A percentile compares a stretch with the other conserved stretches of the same genome.
Evolutionary conservation across 768 basidiomycete species (phyloP).

Genomic region (Lactarius akahatsu): DNA sequence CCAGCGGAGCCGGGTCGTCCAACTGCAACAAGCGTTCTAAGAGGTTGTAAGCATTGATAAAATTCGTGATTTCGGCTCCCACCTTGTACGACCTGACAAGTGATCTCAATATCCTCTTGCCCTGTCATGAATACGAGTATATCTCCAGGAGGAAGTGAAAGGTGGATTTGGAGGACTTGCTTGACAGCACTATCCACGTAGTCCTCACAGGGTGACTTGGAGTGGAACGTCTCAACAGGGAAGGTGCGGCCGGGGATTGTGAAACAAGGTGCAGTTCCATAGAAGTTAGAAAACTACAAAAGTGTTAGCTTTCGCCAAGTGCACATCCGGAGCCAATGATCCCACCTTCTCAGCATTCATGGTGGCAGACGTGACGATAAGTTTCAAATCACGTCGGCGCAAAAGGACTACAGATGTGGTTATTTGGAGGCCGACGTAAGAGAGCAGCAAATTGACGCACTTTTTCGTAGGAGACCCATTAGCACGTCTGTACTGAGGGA

Average conservation of each 20-base stretch:
- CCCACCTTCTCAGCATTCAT: slow-evolving; percentile 98
- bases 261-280: slow-evolving; percentile 91
- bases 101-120: slow-evolving; percentile 98
- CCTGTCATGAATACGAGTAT: slow-evolving; percentile 99
- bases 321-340: too few relatives aligned
- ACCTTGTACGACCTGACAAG: slow-evolving; percentile 93
- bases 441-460: slow-evolving; percentile 46
- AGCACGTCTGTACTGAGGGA: slow-evolving; percentile 96
- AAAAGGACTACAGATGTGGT: slow-evolving; percentile 56
- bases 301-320: background rate
- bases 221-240: slow-evolving; percentile 94
- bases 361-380: slow-evolving; percentile 97
- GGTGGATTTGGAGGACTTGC: slow-evolving; percentile 94
- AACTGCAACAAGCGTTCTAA: slow-evolving; percentile 88
- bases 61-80: slow-evolving; percentile 28
- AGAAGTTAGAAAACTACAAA: slow-evolving; percentile 90
- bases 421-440: slow-evolving; percentile 5
- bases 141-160: slow-evolving; percentile 90
- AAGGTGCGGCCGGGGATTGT: slow-evolving; percentile 95
- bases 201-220: slow-evolving; percentile 98
- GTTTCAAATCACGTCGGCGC: slow-evolving; percentile 86
- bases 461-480: slow-evolving; percentile 94
- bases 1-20: slow-evolving; percentile 84
- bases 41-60: slow-evolving; percentile 12
- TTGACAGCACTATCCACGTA: slow-evolving; percentile 98